These are phyloP conservation scores for Lentinus tigrinus DNA, from an alignment of 768 basidiomycete species.

Conservation along the genomic window DNA sequence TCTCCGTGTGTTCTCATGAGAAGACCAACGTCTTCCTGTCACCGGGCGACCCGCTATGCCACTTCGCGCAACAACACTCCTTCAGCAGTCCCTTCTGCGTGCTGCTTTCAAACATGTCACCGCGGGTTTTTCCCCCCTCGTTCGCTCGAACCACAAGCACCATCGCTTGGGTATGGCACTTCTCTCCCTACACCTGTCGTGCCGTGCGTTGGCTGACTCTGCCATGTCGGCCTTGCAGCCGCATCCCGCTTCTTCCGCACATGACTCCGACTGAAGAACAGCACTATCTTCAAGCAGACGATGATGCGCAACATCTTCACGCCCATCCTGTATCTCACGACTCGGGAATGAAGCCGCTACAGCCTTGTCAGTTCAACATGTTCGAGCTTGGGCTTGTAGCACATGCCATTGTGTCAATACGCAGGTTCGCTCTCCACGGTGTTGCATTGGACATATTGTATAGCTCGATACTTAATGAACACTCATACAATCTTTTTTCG, in stretches of 20 bases:
- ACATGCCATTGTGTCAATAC: no score
- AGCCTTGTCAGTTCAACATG: slow-evolving; percentile 93
- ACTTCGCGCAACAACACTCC: slow-evolving; percentile 83
- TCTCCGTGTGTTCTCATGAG: slow-evolving; percentile 63
- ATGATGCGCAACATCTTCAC: slow-evolving; percentile 82
- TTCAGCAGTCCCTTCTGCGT: slow-evolving; percentile 92
- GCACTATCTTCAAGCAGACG: slow-evolving; percentile 69
- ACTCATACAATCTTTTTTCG: no score
- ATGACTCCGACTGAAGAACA: slow-evolving; percentile 79
- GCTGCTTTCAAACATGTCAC: slow-evolving; percentile 74
- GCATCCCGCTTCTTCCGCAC: slow-evolving; percentile 91
- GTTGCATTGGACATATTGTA: no score
- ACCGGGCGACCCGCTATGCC: slow-evolving; percentile 88
- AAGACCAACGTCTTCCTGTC: slow-evolving; percentile 83
- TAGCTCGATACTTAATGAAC: no score
- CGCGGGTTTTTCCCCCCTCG: slow-evolving; percentile 72
- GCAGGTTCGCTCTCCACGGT: no score
- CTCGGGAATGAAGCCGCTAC: slow-evolving; percentile 80
- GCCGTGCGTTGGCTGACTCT: not conserved
- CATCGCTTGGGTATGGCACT: slow-evolving; percentile 78
- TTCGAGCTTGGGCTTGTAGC: no score
- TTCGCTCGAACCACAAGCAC: slow-evolving; percentile 87
- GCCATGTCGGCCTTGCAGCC: slow-evolving; percentile 45
- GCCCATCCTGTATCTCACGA: slow-evolving; percentile 81
- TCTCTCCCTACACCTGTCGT: not conserved